Percentiles rank a stretch among this genome's conserved stretches.
Evolutionary conservation across 2,329 filamentous ascomycete species (phyloP).

Genomic region (Allantophomopsis cytisporea): DNA sequence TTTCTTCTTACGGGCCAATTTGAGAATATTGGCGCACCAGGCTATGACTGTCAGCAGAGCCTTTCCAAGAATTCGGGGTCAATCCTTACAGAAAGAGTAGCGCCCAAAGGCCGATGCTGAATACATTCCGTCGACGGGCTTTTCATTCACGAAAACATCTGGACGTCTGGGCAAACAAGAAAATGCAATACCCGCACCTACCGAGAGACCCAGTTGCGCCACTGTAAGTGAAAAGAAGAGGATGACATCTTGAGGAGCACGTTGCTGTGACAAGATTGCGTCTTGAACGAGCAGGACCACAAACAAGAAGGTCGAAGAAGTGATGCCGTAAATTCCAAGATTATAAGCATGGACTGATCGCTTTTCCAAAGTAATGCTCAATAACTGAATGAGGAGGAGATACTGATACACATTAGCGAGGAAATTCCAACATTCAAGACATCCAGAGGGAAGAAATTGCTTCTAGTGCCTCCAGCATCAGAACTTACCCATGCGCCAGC

Average conservation of each 20-base stretch:
- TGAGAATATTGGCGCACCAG: slow-evolving; percentile 46
- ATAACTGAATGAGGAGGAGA: slow-evolving; percentile 36
- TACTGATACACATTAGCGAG: slow-evolving; percentile 20
- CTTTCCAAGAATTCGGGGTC: too few species aligned
- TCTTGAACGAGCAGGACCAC: slow-evolving; percentile 30
- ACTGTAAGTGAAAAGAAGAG: slow-evolving; percentile 30
- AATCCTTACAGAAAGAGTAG: slow-evolving; percentile 36
- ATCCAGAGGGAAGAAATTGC: slow-evolving; percentile 1
- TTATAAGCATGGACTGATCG: slow-evolving; percentile 36
- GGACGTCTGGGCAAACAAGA: slow-evolving; percentile 53
- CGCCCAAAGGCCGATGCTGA: slow-evolving; percentile 46
- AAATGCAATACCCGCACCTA: slow-evolving; percentile 32
- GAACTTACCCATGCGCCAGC: slow-evolving; percentile 44
- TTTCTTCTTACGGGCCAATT: slow-evolving; percentile 38
- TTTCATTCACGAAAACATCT: slow-evolving; percentile 44
- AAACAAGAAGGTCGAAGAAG: slow-evolving; percentile 31
- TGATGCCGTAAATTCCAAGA: slow-evolving; percentile 35
- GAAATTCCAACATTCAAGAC: slow-evolving; percentile 3
- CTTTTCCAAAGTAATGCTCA: slow-evolving; percentile 32
- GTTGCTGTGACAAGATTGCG: slow-evolving; percentile 21
- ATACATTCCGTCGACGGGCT: slow-evolving; percentile 47
- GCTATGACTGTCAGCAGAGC: slow-evolving; percentile 8
- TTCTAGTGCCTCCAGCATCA: slow-evolving; percentile 3
- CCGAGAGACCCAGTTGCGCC: slow-evolving; percentile 27
- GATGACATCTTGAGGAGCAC: slow-evolving; percentile 5